A percentile compares a stretch with the other conserved stretches of the same genome.
phyloP scores from a whole-genome alignment of 1,284 basidiomycete species.

The Pseudozyma sp. region DNA sequence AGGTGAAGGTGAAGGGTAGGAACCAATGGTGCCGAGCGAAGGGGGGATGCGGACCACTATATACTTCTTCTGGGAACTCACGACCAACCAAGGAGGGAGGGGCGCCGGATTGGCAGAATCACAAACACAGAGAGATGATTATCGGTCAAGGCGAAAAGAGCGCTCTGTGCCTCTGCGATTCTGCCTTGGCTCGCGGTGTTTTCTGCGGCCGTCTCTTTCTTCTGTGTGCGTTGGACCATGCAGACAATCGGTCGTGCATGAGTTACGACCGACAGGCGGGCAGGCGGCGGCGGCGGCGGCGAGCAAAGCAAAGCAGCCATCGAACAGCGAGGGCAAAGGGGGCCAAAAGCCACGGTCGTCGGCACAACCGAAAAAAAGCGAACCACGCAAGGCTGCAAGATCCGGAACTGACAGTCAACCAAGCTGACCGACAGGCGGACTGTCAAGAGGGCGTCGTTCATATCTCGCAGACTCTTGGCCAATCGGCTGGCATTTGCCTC shows the following conservation, averaged over 20 bases:
- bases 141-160: conserved; percentile 10
- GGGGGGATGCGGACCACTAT: conserved; percentile 21
- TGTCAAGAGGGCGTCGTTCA: conserved; percentile 9
- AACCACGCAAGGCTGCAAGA: neutral
- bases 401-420: conserved; percentile 17
- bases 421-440: conserved; percentile 23
- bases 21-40: neutral
- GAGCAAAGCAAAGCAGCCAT: neutral
- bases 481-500: conserved; percentile 46
- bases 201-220: neutral
- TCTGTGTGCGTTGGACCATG: neutral
- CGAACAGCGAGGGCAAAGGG: conserved; percentile 4
- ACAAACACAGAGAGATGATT: neutral
- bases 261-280: neutral
- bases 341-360: conserved; percentile 7
- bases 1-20: conserved; percentile 23
- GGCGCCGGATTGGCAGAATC: neutral
- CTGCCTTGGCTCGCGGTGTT: neutral
- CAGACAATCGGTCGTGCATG: conserved; percentile 19
- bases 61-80: conserved; percentile 17
- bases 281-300: neutral
- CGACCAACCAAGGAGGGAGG: conserved; percentile 1
- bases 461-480: conserved; percentile 51
- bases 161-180: neutral
- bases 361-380: conserved; percentile 36